phyloP scores from a whole-genome alignment of 2,329 filamentous ascomycete genomes.

The Fusarium sarcochroum region DNA sequence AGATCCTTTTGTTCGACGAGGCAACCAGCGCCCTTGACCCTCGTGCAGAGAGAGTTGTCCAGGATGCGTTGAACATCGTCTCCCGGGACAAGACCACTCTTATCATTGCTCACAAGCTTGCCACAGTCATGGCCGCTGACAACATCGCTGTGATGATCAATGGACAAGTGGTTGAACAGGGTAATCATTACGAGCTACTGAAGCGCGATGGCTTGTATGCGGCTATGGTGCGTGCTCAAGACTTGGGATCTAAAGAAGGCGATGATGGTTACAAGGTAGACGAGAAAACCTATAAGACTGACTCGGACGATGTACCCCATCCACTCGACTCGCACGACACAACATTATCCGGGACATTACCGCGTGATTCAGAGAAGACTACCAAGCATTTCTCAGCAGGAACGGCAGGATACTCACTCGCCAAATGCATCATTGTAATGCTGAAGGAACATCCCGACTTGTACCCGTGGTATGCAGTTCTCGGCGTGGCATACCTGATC shows the following conservation, averaged over 20 bases:
- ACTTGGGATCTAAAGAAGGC: conserved; percentile 30
- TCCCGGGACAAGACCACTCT: conserved; percentile 68
- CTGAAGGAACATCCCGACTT: neutral
- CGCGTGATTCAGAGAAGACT: neutral
- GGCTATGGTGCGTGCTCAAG: conserved; percentile 59
- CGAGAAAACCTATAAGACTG: neutral
- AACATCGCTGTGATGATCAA: conserved; percentile 70
- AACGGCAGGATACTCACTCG: neutral
- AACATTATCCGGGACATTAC: neutral
- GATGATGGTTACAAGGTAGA: neutral
- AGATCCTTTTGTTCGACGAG: conserved; percentile 75
- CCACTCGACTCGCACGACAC: neutral
- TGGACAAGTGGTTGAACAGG: conserved; percentile 71
- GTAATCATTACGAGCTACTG: conserved; percentile 66
- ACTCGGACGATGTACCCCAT: neutral
- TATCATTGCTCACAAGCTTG: conserved; percentile 70
- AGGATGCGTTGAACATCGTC: conserved; percentile 65
- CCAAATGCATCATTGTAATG: neutral
- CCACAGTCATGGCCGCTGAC: conserved; percentile 53
- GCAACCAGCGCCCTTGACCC: conserved; percentile 69
- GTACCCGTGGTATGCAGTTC: neutral
- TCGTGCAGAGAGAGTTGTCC: conserved; percentile 62
- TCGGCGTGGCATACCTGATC: neutral
- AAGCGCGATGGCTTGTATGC: conserved; percentile 61
- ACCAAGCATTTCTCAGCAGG: neutral